Percentiles rank a stretch among this genome's conserved stretches.
Evolutionary conservation across 2,329 filamentous ascomycete genomes (phyloP).

Genomic region (Ophiosphaerella korrae): DNA sequence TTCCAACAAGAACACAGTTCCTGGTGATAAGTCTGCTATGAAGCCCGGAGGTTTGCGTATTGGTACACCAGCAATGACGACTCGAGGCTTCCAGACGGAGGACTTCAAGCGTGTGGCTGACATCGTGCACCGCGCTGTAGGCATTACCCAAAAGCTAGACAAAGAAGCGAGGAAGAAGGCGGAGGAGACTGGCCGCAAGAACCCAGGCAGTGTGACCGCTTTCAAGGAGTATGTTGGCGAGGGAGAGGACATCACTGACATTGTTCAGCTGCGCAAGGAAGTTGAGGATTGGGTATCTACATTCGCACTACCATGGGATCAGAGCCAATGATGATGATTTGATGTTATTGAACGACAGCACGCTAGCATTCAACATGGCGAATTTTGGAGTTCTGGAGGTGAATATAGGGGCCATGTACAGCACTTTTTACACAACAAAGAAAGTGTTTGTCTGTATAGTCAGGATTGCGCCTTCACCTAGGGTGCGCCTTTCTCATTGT

Average conservation of each 20-base stretch:
- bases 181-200: constrained; percentile 45
- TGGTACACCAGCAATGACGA: constrained; percentile 96
- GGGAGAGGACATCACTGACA: constrained; percentile 49
- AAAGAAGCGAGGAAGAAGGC: constrained; percentile 47
- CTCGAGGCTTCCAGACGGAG: constrained; percentile 86
- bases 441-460: not conserved
- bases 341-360: constrained; percentile 1
- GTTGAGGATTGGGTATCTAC: constrained; percentile 51
- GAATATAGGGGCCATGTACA: constrained; percentile 22
- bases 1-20: constrained; percentile 99
- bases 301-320: constrained; percentile 49
- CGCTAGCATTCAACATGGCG: constrained; percentile 17
- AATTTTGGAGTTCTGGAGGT: constrained; percentile 22
- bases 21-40: constrained; percentile 95
- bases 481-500: not conserved
- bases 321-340: constrained; percentile 22
- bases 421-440: constrained; percentile 16
- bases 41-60: constrained; percentile 95
- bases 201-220: constrained; percentile 45
- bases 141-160: constrained; percentile 49
- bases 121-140: constrained; percentile 49
- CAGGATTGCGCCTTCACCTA: constrained; percentile 5
- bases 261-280: constrained; percentile 48
- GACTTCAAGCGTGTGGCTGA: constrained; percentile 76
- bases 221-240: constrained; percentile 51